phyloP scores from a whole-genome alignment of 495 filamentous ascomycete genomes.

The Penicillium ucsense region DNA sequence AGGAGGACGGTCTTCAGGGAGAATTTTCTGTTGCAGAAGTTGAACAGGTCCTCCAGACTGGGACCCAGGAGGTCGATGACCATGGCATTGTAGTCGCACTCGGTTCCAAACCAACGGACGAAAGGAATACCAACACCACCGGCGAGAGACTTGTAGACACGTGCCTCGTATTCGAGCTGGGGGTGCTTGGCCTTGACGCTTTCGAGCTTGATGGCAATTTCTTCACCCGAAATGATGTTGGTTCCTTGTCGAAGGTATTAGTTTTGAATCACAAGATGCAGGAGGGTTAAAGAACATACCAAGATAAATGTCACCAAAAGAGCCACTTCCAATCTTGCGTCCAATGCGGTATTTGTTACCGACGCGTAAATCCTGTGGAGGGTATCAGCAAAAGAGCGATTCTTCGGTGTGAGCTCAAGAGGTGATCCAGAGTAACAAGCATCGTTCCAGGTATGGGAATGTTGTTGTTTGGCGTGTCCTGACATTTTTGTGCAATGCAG shows the following conservation, averaged over 20 bases:
- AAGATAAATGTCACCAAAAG: constrained; percentile 98
- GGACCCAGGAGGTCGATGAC: constrained; percentile 96
- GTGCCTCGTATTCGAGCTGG: constrained; percentile 98
- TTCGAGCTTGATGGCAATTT: constrained; percentile 99
- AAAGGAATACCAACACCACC: constrained; percentile 99
- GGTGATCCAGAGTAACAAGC: neutral
- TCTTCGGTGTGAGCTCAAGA: neutral
- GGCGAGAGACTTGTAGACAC: constrained; percentile 98
- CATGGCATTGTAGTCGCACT: constrained; percentile 99
- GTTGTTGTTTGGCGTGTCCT: too few relatives aligned
- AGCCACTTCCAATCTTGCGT: constrained; percentile 97
- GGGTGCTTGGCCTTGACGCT: constrained; percentile 99
- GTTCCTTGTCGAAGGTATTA: constrained; percentile 48
- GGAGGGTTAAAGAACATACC: constrained; percentile 39
- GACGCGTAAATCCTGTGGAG: constrained; percentile 83
- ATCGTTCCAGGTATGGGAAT: neutral
- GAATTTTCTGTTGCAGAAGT: constrained; percentile 99
- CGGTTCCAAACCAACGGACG: constrained; percentile 99
- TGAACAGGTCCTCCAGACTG: constrained; percentile 99
- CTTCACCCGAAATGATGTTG: constrained; percentile 99
- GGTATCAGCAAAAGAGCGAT: constrained; percentile 8
- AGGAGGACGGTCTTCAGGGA: constrained; percentile 98
- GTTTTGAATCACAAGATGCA: neutral
- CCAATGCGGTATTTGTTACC: constrained; percentile 99
- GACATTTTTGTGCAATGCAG: neutral